Base-by-base conservation (phyloP, 331 rosid species). In the Malus hybrid region DNA sequence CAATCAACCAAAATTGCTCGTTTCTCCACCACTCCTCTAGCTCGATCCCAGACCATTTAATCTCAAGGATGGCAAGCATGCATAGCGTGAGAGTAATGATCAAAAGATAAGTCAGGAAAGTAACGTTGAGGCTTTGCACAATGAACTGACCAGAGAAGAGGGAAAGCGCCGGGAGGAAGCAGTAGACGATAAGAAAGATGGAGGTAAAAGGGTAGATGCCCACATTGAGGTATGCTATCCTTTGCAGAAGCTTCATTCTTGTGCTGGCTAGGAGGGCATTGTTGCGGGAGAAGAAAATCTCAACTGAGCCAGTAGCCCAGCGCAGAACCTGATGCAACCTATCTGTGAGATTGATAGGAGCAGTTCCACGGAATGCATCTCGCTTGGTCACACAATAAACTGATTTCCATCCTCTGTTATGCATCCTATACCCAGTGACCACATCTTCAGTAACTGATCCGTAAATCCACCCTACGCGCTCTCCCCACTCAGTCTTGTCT, bases 21-120 rank as follows among this genome's bases (percentile, higher is more conserved):
- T 92, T 92, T 74, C 97, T 86, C 97, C 97, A 89, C 97, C 96
- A 92, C 28, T 92, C 97, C 70, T 88, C 97, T 14, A 92, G 85
- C 5, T 82, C 87, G 15, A 92, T 92, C 15, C 96, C 93, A 0
- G 97, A 88, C 97, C 97, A 92, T 71, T 90, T 92, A 80, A 92
- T 82, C 80, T 92, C 97, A 24, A 92, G 86, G 8, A 69, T 84
- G 0, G 97, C 95, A 0, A 90, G 97, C 76, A 90, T 55, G 33
- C 89, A 78, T 27, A 92, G 83, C 44, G 93, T 88, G 72, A 92
- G 16, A 2, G 91, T 86, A 66, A 92, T 92, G 54, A 80, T 83
- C 78, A 92, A 72, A 67, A 92, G 97, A 77, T 88, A 92, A 8
- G 78, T 78, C 61, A 90, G 87, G 87, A 92, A 92, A 33, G 83